phyloP scores from a whole-genome alignment of 441 rosid species.

The Gossypium lobatum region DNA sequence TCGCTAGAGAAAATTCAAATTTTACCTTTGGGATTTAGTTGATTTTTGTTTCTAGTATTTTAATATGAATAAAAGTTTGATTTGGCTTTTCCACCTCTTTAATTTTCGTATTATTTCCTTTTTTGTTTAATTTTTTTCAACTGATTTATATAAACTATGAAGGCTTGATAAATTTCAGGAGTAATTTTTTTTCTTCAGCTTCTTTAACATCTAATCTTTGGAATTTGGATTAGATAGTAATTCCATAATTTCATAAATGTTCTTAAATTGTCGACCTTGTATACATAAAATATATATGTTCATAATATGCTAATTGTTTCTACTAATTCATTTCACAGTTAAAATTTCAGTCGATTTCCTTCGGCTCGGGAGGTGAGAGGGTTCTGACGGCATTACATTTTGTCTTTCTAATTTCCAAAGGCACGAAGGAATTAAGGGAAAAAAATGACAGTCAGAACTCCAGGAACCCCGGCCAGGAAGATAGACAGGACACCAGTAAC shows the following conservation, averaged over 20 bases:
- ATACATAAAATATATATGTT: no score
- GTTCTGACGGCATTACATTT: constrained; percentile 2
- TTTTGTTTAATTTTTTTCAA: neutral
- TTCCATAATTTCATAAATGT: neutral
- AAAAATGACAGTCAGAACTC: constrained; percentile 55
- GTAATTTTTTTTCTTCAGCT: neutral
- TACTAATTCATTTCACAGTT: neutral
- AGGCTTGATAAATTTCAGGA: neutral
- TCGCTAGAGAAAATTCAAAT: neutral
- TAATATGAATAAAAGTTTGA: neutral
- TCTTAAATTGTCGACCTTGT: neutral
- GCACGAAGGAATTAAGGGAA: neutral
- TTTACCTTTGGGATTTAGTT: neutral
- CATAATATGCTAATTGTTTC: neutral
- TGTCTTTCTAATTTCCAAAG: neutral
- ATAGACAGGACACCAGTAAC: constrained; percentile 58
- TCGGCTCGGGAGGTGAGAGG: constrained; percentile 20
- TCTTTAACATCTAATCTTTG: neutral
- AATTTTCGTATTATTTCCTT: neutral
- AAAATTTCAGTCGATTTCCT: neutral
- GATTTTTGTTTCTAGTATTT: neutral
- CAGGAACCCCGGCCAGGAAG: constrained; percentile 84
- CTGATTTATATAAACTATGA: neutral
- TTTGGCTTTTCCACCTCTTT: neutral
- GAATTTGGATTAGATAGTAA: neutral